phyloP scores from a whole-genome alignment of 2,329 filamentous ascomycete species.

The Epichloe amarillans region DNA sequence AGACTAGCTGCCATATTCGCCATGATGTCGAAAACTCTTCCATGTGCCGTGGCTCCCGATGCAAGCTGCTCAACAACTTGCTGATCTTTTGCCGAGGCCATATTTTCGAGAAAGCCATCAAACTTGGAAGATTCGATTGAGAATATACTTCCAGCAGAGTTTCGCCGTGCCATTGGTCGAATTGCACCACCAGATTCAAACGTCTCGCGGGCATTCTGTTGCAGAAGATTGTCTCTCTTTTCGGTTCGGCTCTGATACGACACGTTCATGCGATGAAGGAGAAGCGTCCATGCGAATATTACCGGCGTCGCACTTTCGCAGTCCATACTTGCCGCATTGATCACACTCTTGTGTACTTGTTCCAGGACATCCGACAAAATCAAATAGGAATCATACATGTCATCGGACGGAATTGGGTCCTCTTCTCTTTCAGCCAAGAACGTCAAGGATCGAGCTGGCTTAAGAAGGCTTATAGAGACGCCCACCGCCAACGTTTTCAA shows the following conservation, averaged over 20 bases:
- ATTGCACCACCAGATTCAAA: conserved; percentile 36
- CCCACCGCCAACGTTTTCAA: conserved; percentile 58
- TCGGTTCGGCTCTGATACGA: conserved; percentile 50
- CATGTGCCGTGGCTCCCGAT: conserved; percentile 32
- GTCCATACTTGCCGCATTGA: conserved; percentile 41
- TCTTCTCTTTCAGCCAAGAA: conserved; percentile 26
- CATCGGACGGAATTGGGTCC: conserved; percentile 21
- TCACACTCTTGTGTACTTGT: conserved; percentile 59
- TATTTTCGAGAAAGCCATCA: conserved; percentile 41
- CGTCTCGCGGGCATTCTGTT: conserved; percentile 44
- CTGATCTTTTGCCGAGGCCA: conserved; percentile 36
- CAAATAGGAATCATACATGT: conserved; percentile 45
- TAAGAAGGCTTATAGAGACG: conserved; percentile 60
- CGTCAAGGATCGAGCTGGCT: conserved; percentile 42
- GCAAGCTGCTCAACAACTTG: conserved; percentile 38
- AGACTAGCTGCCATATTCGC: conserved; percentile 34
- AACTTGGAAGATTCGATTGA: conserved; percentile 48
- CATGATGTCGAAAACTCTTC: conserved; percentile 41
- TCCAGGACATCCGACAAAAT: conserved; percentile 56
- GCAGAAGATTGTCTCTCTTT: conserved; percentile 42
- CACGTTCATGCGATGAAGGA: conserved; percentile 56
- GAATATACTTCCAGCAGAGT: conserved; percentile 48
- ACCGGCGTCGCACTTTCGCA: conserved; percentile 56
- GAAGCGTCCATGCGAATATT: conserved; percentile 68
- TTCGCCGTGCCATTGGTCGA: conserved; percentile 33